Conservation (phyloP, 768 basidiomycete species). For the Lentinula sp. region DNA sequence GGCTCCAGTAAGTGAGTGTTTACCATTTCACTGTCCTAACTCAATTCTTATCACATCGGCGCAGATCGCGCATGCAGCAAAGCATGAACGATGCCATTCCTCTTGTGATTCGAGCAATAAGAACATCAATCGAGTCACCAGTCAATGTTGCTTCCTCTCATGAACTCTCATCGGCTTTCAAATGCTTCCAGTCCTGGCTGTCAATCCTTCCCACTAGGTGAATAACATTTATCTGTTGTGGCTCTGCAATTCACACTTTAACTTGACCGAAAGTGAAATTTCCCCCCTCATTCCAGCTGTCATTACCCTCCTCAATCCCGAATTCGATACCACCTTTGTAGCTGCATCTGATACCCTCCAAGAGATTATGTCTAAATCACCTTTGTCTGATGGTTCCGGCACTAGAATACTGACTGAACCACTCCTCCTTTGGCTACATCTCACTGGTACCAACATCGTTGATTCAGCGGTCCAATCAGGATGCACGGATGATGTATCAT, state of each 20-base stretch:
- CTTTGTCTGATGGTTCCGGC: conserved; percentile 66
- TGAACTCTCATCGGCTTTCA: conserved; percentile 66
- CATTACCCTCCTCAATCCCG: conserved; percentile 55
- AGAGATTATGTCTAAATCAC: conserved; percentile 72
- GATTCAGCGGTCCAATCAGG: conserved; percentile 24
- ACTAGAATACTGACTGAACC: conserved; percentile 76
- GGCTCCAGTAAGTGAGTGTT: conserved; percentile 63
- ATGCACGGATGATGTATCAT: conserved; percentile 50
- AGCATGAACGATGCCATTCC: conserved; percentile 63
- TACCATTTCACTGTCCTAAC: not conserved
- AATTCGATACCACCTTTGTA: conserved; percentile 51
- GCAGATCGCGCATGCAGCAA: conserved; percentile 58
- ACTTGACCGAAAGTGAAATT: conserved; percentile 23
- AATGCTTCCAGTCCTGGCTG: conserved; percentile 84
- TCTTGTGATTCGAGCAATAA: conserved; percentile 67
- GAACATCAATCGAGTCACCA: conserved; percentile 43
- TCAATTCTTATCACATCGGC: conserved; percentile 3
- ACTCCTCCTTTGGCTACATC: conserved; percentile 71
- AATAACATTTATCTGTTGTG: conserved; percentile 13
- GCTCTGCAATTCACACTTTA: not conserved
- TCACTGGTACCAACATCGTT: conserved; percentile 47
- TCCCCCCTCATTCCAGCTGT: conserved; percentile 61
- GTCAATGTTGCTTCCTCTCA: conserved; percentile 19
- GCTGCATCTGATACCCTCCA: conserved; percentile 67
- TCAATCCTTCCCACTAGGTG: conserved; percentile 62